These are phyloP conservation scores for Penicillium sp. DNA, from an alignment of 2,329 filamentous ascomycete genomes.

Conservation along the genomic window DNA sequence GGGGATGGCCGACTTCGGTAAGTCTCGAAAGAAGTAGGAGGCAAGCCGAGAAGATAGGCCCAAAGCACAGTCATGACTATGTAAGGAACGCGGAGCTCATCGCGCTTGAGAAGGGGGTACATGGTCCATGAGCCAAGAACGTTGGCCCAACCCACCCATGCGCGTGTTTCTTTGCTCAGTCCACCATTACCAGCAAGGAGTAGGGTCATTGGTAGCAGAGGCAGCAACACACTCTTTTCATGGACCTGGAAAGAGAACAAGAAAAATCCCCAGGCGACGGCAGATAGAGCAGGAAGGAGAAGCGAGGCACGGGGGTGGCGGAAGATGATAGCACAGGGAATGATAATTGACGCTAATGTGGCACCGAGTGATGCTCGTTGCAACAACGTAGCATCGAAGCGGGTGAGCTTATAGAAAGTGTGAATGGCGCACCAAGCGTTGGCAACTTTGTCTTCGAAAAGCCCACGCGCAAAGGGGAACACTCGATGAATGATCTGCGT, in stretches of 20 bases:
- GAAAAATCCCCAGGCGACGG: slow-evolving; percentile 94
- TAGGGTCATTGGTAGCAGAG: slow-evolving; percentile 88
- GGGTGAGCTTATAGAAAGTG: slow-evolving; percentile 79
- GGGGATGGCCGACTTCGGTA: slow-evolving; percentile 55
- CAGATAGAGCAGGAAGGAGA: slow-evolving; percentile 74
- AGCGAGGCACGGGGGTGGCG: slow-evolving; percentile 72
- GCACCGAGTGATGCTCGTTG: slow-evolving; percentile 72
- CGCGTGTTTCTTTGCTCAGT: slow-evolving; percentile 69
- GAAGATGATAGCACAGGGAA: slow-evolving; percentile 77
- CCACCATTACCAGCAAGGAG: slow-evolving; percentile 77
- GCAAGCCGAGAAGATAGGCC: slow-evolving; percentile 86
- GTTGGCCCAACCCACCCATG: slow-evolving; percentile 97
- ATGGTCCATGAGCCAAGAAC: slow-evolving; percentile 87
- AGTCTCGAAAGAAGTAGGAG: slow-evolving; percentile 68
- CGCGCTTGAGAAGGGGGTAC: slow-evolving; percentile 83
- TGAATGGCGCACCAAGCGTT: slow-evolving; percentile 97
- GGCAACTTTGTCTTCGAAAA: slow-evolving; percentile 98
- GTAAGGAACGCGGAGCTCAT: slow-evolving; percentile 82
- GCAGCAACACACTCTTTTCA: slow-evolving; percentile 93
- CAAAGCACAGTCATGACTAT: slow-evolving; percentile 80
- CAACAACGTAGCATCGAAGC: slow-evolving; percentile 68
- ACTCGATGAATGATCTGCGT: slow-evolving; percentile 85
- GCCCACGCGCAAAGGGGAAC: slow-evolving; percentile 90
- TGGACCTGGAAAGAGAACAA: slow-evolving; percentile 97
- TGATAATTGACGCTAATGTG: slow-evolving; percentile 73